These are phyloP conservation scores for Verticillium longisporum DNA, from an alignment of 2,329 filamentous ascomycete species.

Conservation along the genomic window DNA sequence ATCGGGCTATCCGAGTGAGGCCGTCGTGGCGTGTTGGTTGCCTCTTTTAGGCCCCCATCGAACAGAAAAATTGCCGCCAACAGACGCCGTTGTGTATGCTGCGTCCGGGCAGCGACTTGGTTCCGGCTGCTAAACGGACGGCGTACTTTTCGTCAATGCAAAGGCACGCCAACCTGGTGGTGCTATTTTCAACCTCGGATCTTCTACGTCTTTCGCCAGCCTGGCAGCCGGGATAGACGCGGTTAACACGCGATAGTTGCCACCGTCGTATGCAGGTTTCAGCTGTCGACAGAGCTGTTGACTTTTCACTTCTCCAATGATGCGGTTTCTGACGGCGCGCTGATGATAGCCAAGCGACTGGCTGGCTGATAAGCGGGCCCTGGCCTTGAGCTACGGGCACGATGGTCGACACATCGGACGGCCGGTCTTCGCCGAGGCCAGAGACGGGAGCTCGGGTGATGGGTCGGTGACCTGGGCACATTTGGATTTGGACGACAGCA, in stretches of 20 bases:
- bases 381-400: background rate
- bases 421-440: background rate
- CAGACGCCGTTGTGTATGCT: slow-evolving; percentile 3
- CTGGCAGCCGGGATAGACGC: slow-evolving; percentile 7
- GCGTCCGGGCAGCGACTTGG: slow-evolving; percentile 3
- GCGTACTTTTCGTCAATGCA: background rate
- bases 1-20: slow-evolving; percentile 5
- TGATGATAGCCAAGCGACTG: background rate
- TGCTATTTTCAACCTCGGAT: background rate
- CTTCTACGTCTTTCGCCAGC: background rate
- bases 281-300: slow-evolving; percentile 1
- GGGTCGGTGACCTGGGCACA: background rate
- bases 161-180: background rate
- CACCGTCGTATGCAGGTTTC: slow-evolving; percentile 4
- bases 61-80: slow-evolving; percentile 3
- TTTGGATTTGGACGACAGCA: background rate
- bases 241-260: slow-evolving; percentile 12
- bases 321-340: background rate
- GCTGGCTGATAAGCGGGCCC: background rate
- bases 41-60: background rate
- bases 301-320: slow-evolving; percentile 1
- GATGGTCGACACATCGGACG: background rate
- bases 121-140: background rate
- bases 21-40: background rate
- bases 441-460: background rate